Evolutionary conservation across 768 basidiomycete species (phyloP), one percentile per base, ranked within the genome.

Genomic region (Auricularia sp.): DNA sequence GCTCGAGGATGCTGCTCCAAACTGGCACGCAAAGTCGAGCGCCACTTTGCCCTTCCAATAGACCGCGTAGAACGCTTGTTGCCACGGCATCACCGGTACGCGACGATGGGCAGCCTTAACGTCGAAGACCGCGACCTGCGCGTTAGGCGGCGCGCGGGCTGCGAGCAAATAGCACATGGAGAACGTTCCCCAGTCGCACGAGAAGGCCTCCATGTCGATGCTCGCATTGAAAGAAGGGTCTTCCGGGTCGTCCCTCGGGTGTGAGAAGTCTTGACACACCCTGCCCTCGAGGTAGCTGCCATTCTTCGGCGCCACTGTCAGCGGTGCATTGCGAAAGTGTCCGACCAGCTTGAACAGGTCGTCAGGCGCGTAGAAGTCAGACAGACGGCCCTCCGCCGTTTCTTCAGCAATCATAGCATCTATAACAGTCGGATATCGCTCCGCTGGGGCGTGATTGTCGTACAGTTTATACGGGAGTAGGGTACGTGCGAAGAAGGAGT

Each of bases 181-280:
- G 3, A 80, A 80, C 1, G 77, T 74, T 0, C 78, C 77, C 79
- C 80, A 81, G 0, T 62, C 70, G 0, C 72, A 73, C 16, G 70
- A 72, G 61, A 77, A 79, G 18, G 71, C 53, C 51, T 74, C 67
- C 0, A 69, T 66, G 54, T 75, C 54, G 11, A 77, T 73, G 10
- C 64, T 59, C 1, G 72, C 61, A 62, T 78, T 78, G 7, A 78
- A 63, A 1, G 75, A 78, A 0, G 62, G 59, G 16, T 51, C 61
- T 3, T 3, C n/a, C 7, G 43, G 72, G 64, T 70, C 43, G 74
- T 51, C 16, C 6, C 47, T 8, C 47, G 47, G 47, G 16, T 51
- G 16, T 12, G 47, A 51, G 47, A 51, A 51, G 47, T 51, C 47
- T 21, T 51, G 47, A 21, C 47, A 51, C 11, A 51, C 47, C 11